Base-by-base conservation (phyloP, 2,329 filamentous ascomycete genomes). In the Ustilaginoidea virens region DNA sequence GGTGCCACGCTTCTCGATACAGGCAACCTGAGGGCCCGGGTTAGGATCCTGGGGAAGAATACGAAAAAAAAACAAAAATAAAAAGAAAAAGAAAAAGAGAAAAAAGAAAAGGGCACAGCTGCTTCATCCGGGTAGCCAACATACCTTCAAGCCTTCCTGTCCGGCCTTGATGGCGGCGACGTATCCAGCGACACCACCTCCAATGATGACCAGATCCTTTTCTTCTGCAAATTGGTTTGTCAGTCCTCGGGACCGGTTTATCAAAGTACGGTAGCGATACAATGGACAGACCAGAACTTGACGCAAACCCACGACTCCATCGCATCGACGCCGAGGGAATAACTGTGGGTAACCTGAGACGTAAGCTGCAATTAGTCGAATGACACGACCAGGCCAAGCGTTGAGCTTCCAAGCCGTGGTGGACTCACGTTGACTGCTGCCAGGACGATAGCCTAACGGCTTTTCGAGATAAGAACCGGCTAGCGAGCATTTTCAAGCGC, bases 131-230 rank as follows among this genome's bases (percentile, higher is more conserved):
- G n/a, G n/a, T n/a, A n/a, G n/a, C 11, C 19, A 20, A 7, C 29
- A 9, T 63, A 92, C 86, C 75, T 94, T 96, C 55, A 98, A 59
- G 48, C 90, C 90, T 55, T 92, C 83, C 60, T 98, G 90, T 35
- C 86, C 90, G 48, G 90, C 90, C 66, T 96, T 98, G 68, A 98
- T 98, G 47, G 90, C 90, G 41, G 90, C 87, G 48, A 98, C 90
- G 63, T 98, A 98, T 52, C 90, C 90, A 45, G 87, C 90, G 49
- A 96, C 90, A 63, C 90, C 90, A 56, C 90, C 90, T 49, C 90
- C 90, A 51, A 98, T 93, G 60, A 98, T 86, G 51, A 98, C 79
- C 32, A 98, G 69, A 58, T 98, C 90, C 60, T 93, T 92, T 58
- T 94, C 83, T 57, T 86, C 83, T 83, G 55, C 42, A 34, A 38